Evolutionary conservation across 345 rosid species (phyloP), one percentile per base, ranked within the genome.

Genomic region (Lumnitzera racemosa): DNA sequence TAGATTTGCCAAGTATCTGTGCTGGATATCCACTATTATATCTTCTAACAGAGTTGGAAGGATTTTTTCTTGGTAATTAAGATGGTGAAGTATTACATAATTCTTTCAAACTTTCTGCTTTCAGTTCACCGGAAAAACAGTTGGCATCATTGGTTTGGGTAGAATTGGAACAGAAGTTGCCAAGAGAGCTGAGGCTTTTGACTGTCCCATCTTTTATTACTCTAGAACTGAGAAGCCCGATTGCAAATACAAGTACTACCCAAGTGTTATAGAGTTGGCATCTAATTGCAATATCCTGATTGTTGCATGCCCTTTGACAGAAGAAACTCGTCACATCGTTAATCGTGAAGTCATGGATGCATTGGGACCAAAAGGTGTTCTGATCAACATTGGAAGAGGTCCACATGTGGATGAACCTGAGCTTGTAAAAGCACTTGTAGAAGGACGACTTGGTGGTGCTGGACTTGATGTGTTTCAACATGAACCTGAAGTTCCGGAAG

Each of bases 71-170:
- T 36, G 43, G 43, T 36, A 36, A 36, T 7, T 36, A 36, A 36
- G 43, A 36, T 36, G 43, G 43, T 36, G 10, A 9, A 36, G 7
- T 27, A 4, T 36, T 36, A 36, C 43, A 36, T 36, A 36, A 5
- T 36, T 36, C 9, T 36, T 9, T 36, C 9, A n/a, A 17, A 1
- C 29, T 20, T 25, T 27, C 27, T 20, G 27, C 49, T 47, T 24
- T 41, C 74, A 79, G 83, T 79, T 76, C 57, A 67, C 61, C 25
- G 83, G 80, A 31, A 79, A 79, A 64, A 61, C 76, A 15, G 72
- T 79, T 49, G 78, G 83, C 25, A 79, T 79, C 51, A 64, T 79
- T 57, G 83, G 80, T n/a, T 17, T 76, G 67, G 83, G 83, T 24
- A 70, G 80, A 66, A 79, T 79, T 16, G 80, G 83, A 48, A 61